These are phyloP conservation scores for Daldinia decipiens DNA, from an alignment of 495 filamentous ascomycete species.

Conservation along the genomic window DNA sequence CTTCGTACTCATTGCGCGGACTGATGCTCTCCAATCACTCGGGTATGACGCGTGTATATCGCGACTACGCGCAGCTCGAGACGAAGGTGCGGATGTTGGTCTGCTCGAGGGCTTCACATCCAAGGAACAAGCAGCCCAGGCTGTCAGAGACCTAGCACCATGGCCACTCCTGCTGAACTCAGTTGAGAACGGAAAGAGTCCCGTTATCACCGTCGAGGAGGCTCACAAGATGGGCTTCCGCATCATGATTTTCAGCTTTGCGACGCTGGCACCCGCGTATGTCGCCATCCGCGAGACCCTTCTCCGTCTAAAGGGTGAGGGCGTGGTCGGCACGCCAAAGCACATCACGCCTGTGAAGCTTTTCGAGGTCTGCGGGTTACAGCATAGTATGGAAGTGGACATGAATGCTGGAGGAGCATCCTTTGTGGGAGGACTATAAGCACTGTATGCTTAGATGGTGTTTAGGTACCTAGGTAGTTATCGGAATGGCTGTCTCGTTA, in stretches of 20 bases:
- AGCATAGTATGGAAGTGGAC: slow-evolving; percentile 67
- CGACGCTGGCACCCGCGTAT: slow-evolving; percentile 62
- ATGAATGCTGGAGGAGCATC: slow-evolving; percentile 61
- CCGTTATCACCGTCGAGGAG: slow-evolving; percentile 65
- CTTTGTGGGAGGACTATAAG: slow-evolving; percentile 36
- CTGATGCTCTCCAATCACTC: slow-evolving; percentile 67
- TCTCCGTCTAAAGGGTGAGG: slow-evolving; percentile 59
- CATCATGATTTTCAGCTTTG: slow-evolving; percentile 71
- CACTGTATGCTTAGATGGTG: background rate
- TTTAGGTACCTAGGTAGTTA: too few relatives aligned
- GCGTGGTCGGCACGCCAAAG: slow-evolving; percentile 59
- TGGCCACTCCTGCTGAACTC: slow-evolving; percentile 72
- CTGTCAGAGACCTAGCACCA: slow-evolving; percentile 63
- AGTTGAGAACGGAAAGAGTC: slow-evolving; percentile 69
- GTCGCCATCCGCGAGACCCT: slow-evolving; percentile 61
- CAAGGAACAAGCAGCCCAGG: slow-evolving; percentile 63
- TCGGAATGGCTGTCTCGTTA: background rate
- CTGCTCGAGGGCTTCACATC: slow-evolving; percentile 71
- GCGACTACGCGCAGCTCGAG: slow-evolving; percentile 58
- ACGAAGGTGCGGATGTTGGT: slow-evolving; percentile 70
- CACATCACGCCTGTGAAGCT: slow-evolving; percentile 52
- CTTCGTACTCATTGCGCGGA: slow-evolving; percentile 73
- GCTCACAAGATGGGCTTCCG: slow-evolving; percentile 71
- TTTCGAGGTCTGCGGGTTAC: slow-evolving; percentile 64
- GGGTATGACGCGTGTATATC: slow-evolving; percentile 65